These are phyloP conservation scores for Trifolium repens DNA, from an alignment of 306 rosid species.

Conservation along the genomic window DNA sequence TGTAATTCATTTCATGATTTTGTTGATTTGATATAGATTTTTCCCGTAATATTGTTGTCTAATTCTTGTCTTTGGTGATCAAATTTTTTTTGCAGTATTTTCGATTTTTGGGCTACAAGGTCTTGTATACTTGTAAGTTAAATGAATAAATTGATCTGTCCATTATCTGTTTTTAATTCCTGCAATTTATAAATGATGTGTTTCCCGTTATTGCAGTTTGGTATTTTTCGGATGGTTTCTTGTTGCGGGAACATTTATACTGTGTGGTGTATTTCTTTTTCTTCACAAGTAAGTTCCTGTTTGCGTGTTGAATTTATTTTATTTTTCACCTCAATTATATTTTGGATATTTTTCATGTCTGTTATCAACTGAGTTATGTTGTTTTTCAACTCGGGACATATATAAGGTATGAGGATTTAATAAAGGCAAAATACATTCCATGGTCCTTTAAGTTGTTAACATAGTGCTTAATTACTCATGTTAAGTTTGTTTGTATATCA, in stretches of 20 bases:
- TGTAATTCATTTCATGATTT: neutral
- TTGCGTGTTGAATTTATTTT: conserved; percentile 8
- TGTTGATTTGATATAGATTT: conserved; percentile 9
- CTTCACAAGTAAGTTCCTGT: conserved; percentile 71
- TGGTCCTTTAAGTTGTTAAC: neutral
- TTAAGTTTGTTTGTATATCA: neutral
- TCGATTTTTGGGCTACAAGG: conserved; percentile 74
- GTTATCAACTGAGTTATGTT: neutral
- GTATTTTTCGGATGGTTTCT: conserved; percentile 75
- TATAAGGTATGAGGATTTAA: neutral
- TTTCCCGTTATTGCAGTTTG: conserved; percentile 54
- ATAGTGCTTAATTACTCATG: neutral
- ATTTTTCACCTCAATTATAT: conserved; percentile 8
- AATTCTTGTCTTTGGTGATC: conserved; percentile 25
- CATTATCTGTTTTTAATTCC: neutral
- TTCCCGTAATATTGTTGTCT: conserved; percentile 3
- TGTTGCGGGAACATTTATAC: conserved; percentile 67
- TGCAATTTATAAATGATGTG: conserved; percentile 22
- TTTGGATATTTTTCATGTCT: neutral
- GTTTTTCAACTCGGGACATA: conserved; percentile 7
- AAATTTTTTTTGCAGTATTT: conserved; percentile 58
- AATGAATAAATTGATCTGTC: conserved; percentile 6
- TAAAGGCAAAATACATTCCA: no score
- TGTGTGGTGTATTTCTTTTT: conserved; percentile 75
- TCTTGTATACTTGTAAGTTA: conserved; percentile 84